Evolutionary conservation across 495 filamentous ascomycete species (phyloP), one percentile per base, ranked within the genome.

Genomic region (Aspergillus mulundensis): DNA sequence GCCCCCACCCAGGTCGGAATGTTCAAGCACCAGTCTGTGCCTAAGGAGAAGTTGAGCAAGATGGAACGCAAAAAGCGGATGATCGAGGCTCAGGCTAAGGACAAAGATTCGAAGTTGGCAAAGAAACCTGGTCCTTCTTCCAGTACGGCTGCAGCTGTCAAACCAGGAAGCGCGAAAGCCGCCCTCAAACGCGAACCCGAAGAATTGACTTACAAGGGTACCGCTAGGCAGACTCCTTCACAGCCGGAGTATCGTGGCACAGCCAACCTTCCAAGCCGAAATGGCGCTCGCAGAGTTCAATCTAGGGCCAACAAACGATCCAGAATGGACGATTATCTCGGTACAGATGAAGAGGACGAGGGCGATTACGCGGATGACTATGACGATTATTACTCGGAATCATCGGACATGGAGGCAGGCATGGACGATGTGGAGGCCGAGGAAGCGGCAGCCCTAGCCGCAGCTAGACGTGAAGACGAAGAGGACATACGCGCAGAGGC

Each of bases 341-440:
- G 64, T 7, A 79, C 73, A 5, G 77, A 77, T 56, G 77, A 77
- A 51, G 72, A 76, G 57, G 74, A 78, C 18, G 74, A 78, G 57
- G 70, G 75, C 7, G 70, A 79, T 0, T 74, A 70, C 58, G 64
- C 63, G 2, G 70, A 70, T 40, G 73, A 64, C 36, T 78, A 85
- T 45, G 77, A 84, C 41, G 79, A 81, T 47, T 77, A 77, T 50
- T 81, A 75, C 19, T 82, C 77, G 0, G 83, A 85, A 15, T 81
- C 77, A 3, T 84, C 82, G 12, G 85, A 84, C 56, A 88, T 88
- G 85, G 85, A 88, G 64, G 85, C 80, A 53, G 83, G 80, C 12
- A 69, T 79, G 20, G 77, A 77, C 44, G 84, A 85, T 57, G 66
- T 87, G 43, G 79, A 82, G 57, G 61, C 75, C 5, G 85, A 88